Conservation (phyloP, 805 yeast species). For the Saccharomyces mikatae region DNA sequence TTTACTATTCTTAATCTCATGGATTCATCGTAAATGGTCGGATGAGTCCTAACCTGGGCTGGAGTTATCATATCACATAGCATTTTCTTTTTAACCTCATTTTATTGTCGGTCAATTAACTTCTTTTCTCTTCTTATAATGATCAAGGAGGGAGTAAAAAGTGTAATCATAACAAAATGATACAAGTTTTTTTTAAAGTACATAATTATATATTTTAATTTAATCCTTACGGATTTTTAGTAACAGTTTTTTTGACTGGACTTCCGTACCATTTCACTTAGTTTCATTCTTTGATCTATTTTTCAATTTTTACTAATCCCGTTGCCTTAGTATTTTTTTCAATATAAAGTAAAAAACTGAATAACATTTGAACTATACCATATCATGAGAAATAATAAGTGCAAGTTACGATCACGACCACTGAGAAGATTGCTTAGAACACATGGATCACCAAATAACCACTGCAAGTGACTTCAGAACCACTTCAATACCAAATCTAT, state of each 20-base stretch:
- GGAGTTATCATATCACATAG: not conserved
- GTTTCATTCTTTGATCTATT: not conserved
- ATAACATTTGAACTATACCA: not conserved
- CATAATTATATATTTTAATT: not conserved
- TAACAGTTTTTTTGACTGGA: not conserved
- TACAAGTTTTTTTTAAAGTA: not conserved
- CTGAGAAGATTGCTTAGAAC: not conserved
- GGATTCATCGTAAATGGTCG: not conserved
- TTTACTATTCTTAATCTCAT: not conserved
- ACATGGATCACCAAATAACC: constrained; percentile 25
- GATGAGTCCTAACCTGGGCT: not conserved
- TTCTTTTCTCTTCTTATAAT: not conserved
- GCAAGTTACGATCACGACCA: not conserved
- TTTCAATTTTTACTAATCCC: not conserved
- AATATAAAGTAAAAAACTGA: not conserved
- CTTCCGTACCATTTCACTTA: not conserved
- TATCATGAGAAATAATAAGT: not conserved
- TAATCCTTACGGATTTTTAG: not conserved
- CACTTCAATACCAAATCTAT: constrained; percentile 47
- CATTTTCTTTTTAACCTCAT: not conserved
- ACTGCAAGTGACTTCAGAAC: constrained; percentile 68
- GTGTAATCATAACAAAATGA: not conserved
- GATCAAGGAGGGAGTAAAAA: not conserved
- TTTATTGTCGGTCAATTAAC: not conserved
- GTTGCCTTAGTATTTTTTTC: not conserved